Conservation (phyloP, 306 rosid genomes). For the Dryas octopetala region DNA sequence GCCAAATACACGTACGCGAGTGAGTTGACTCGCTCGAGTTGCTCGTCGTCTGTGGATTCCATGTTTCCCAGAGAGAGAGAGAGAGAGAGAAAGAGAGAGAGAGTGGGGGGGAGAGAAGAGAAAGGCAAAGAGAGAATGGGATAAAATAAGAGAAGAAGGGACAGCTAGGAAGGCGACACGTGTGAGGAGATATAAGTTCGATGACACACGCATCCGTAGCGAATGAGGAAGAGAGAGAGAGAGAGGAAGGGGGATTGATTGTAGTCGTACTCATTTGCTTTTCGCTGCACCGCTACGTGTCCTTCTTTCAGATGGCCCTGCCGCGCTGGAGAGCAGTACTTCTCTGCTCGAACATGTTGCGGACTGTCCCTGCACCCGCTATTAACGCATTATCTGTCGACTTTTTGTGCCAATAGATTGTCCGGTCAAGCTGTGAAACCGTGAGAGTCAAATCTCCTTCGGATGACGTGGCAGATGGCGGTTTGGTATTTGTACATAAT, state of each 20-base stretch:
- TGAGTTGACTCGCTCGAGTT: slow-evolving; percentile 51
- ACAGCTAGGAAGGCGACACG: slow-evolving; percentile 53
- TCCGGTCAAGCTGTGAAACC: neutral
- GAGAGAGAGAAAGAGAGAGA: neutral
- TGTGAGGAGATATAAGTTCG: slow-evolving; percentile 44
- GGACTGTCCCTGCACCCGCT: neutral
- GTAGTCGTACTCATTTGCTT: slow-evolving; percentile 32
- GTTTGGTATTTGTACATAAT: too few relatives aligned
- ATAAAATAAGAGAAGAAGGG: slow-evolving; percentile 42
- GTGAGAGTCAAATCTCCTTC: neutral
- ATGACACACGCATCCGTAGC: slow-evolving; percentile 55
- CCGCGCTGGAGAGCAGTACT: neutral
- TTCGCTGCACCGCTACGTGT: slow-evolving; percentile 39
- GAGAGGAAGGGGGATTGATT: slow-evolving; percentile 13
- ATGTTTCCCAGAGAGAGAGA: neutral
- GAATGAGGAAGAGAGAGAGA: slow-evolving; percentile 13
- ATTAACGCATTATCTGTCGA: too few relatives aligned
- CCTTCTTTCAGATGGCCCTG: slow-evolving; percentile 6
- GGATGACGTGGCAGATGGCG: neutral
- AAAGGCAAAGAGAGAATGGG: slow-evolving; percentile 4
- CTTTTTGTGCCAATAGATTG: neutral
- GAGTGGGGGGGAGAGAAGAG: neutral
- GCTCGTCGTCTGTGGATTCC: slow-evolving; percentile 31
- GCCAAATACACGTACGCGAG: slow-evolving; percentile 20
- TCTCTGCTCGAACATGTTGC: neutral